phyloP scores from a whole-genome alignment of 805 yeast species.

The Sugiyamaella smithiae region DNA sequence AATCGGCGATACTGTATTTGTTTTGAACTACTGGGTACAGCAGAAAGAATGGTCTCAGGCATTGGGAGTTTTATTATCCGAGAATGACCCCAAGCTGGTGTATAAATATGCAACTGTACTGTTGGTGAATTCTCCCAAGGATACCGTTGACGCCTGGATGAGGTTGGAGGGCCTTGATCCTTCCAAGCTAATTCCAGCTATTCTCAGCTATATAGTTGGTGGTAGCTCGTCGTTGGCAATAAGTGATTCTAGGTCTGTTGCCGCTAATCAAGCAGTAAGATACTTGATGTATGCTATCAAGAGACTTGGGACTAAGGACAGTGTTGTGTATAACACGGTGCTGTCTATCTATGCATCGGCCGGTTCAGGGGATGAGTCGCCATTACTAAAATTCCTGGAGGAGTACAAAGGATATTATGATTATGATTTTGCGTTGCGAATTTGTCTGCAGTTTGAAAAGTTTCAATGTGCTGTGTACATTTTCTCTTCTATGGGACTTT shows the following conservation, averaged over 20 bases:
- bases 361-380: slow-evolving; percentile 43
- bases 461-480: slow-evolving; percentile 67
- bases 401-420: slow-evolving; percentile 49
- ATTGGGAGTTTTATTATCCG: slow-evolving; percentile 47
- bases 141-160: slow-evolving; percentile 79
- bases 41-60: slow-evolving; percentile 73
- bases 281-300: slow-evolving; percentile 58
- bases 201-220: slow-evolving; percentile 57
- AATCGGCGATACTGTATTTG: slow-evolving; percentile 65
- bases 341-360: slow-evolving; percentile 62
- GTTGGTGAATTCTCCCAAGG: slow-evolving; percentile 61
- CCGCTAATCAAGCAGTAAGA: slow-evolving; percentile 61
- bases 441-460: slow-evolving; percentile 60
- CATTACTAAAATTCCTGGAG: slow-evolving; percentile 51
- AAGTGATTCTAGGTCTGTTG: slow-evolving; percentile 35
- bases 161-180: slow-evolving; percentile 53
- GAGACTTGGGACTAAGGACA: slow-evolving; percentile 42
- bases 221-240: neutral
- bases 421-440: slow-evolving; percentile 67
- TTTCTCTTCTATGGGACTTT: slow-evolving; percentile 63
- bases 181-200: slow-evolving; percentile 67
- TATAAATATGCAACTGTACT: slow-evolving; percentile 70
- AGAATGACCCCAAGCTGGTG: slow-evolving; percentile 47
- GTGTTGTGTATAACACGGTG: slow-evolving; percentile 63
- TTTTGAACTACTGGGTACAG: slow-evolving; percentile 66